Evolutionary conservation across 2,329 filamentous ascomycete genomes (phyloP), one percentile per base, ranked within the genome.

Genomic region (Sclerotinia trifoliorum): DNA sequence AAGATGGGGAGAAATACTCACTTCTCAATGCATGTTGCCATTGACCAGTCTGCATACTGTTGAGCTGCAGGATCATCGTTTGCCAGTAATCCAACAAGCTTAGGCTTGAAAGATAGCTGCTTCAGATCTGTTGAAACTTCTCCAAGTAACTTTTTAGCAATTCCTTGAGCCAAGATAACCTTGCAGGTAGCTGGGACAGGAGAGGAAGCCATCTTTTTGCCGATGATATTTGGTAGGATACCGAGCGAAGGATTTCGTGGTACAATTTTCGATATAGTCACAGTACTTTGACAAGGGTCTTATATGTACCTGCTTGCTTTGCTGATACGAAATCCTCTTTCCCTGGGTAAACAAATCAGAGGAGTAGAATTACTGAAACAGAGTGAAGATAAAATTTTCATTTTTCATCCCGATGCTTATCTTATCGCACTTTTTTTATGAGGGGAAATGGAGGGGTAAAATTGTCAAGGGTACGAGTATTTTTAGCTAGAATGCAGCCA

Each of bases 31-130:
- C 93, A 97, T 5, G 95, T 97, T 85, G 96, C 97, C 80, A 93
- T 92, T 52, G 94, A 97, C 92, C 93, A 97, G 80, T 97, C 92
- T 66, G 95, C 95, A 78, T 99, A 98, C 83, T 96, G 93, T 75
- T 91, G 84, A 44, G 94, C 94, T 51, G 93, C 92, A 42, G 94
- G 93, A 80, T 99, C 95, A 73, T 86, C 86, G 80, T 97, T 98
- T 73, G 94, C 93, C 68, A 99, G 84, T 80, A 97, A 97, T 69
- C 94, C 95, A 56, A 94, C 91, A 65, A 99, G 85, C 70, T 91
- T 89, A 46, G 95, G 94, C 78, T 88, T 82, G 73, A 86, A 87
- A 76, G 89, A 84, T 60, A 96, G 83, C 72, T 88, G 89, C 76
- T 86, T 85, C 70, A 97, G 83, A 8, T 90, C 91, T 69, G 91